Conservation (phyloP, 164 flowering plant species). For the Magnolia sinica region DNA sequence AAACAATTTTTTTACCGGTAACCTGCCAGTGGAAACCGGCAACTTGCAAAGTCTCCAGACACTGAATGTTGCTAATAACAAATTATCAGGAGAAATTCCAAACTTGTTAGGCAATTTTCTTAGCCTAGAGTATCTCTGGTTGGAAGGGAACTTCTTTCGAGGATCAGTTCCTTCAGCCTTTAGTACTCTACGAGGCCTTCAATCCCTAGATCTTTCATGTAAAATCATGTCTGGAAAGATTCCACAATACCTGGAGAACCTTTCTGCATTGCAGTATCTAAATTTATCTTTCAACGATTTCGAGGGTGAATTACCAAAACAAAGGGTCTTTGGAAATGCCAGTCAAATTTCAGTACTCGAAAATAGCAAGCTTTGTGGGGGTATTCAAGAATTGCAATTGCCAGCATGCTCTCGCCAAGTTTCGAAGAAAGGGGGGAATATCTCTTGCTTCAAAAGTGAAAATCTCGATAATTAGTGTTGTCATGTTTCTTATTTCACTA, state of each 20-base stretch:
- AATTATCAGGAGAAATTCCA: constrained; percentile 30
- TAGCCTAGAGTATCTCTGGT: constrained; percentile 2
- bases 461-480: background rate
- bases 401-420: constrained; percentile 17
- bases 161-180: constrained; percentile 26
- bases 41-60: background rate
- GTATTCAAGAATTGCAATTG: constrained; percentile 21
- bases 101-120: constrained; percentile 15
- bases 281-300: constrained; percentile 39
- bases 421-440: background rate
- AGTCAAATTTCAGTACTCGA: constrained; percentile 26
- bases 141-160: constrained; percentile 19
- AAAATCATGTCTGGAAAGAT: constrained; percentile 30
- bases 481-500: background rate
- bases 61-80: constrained; percentile 24
- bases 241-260: constrained; percentile 17
- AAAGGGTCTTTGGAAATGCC: constrained; percentile 30
- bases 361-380: constrained; percentile 37
- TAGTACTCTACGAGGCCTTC: constrained; percentile 11
- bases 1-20: constrained; percentile 19
- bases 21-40: constrained; percentile 27
- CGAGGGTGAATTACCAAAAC: constrained; percentile 39
- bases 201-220: constrained; percentile 20
- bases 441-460: background rate
- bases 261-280: constrained; percentile 9